Evolutionary conservation across 2,329 filamentous ascomycete genomes (phyloP), one percentile per base, ranked within the genome.

Genomic region (Fusarium metavorans): DNA sequence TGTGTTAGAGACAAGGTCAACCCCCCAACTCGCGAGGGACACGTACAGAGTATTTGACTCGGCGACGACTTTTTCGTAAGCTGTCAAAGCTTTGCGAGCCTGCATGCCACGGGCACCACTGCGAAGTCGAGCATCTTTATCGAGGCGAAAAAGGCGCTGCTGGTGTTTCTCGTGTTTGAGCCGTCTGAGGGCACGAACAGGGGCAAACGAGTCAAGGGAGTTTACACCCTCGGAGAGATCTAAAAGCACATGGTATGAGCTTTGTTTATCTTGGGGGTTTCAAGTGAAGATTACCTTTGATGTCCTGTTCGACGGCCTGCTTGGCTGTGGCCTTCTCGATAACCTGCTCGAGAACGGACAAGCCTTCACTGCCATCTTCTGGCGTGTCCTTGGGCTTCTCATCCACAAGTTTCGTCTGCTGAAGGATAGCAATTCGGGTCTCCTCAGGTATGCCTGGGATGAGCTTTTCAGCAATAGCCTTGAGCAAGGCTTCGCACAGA

Each of bases 81-180:
- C 88, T 59, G 91, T 90, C 20, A 97, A 82, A 1, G 91, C 89
- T 77, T 97, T 96, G n/a, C 94, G 87, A 0, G 94, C 94, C 70
- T 92, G 89, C 79, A 93, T 84, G 0, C 95, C 95, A 48, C 94
- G 85, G 2, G 93, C 89, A 37, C 95, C 94, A 77, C 94, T 96
- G 61, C 94, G 87, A 45, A 95, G 83, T 48, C 90, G 87, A 9
- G 94, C 94, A 78, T 94, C 91, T 74, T 95, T 94, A 77, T 94
- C 91, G 1, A 92, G 88, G 23, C 92, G 87, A 66, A 93, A 94
- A 4, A 95, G 84, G 8, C 90, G 87, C 76, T 89, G 88, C 73
- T 90, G 87, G 41, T 93, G 84, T 25, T 90, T 87, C 71, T 91
- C 88, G 76, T 94, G 88, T 30, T 88, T 88, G 30, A 95, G 82